Conservation (phyloP, 1,284 basidiomycete genomes). For the Sanghuangporus sanghuang region DNA sequence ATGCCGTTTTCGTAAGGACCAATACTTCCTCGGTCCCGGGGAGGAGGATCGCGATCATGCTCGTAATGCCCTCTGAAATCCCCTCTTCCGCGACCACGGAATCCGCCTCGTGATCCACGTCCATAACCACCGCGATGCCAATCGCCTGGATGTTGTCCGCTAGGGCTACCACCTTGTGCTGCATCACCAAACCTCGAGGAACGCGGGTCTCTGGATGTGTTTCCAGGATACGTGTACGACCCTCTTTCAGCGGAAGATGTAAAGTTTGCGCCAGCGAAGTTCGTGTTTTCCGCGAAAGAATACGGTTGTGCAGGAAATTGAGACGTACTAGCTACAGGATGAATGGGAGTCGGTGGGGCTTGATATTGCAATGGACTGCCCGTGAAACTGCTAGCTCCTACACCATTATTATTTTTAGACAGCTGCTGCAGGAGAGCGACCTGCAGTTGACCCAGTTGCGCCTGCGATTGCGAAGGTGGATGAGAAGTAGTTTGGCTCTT, state of each 20-base stretch:
- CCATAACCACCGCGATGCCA: constrained; percentile 24
- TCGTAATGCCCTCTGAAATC: constrained; percentile 3
- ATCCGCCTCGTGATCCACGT: constrained; percentile 29
- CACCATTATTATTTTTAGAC: constrained; percentile 50
- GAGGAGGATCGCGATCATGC: background rate
- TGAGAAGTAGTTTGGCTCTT: constrained; percentile 7
- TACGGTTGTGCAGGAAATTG: constrained; percentile 21
- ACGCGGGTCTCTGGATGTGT: constrained; percentile 38
- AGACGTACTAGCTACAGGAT: constrained; percentile 21
- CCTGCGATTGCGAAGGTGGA: constrained; percentile 26
- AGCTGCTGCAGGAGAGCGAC: constrained; percentile 70
- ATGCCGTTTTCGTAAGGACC: background rate
- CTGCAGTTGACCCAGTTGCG: constrained; percentile 48
- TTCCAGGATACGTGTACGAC: constrained; percentile 33
- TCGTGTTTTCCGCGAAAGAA: background rate
- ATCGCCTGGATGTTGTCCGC: background rate
- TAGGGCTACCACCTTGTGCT: constrained; percentile 19
- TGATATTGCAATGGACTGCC: constrained; percentile 24
- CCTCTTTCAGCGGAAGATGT: constrained; percentile 31
- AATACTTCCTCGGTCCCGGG: background rate
- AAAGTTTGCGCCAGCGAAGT: constrained; percentile 25
- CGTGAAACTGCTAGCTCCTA: constrained; percentile 24
- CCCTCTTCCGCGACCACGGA: constrained; percentile 25
- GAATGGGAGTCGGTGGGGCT: constrained; percentile 26
- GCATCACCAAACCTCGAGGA: constrained; percentile 41